Evolutionary conservation across 2,329 filamentous ascomycete genomes (phyloP).

Genomic region (Acephala macrosclerotiorum): DNA sequence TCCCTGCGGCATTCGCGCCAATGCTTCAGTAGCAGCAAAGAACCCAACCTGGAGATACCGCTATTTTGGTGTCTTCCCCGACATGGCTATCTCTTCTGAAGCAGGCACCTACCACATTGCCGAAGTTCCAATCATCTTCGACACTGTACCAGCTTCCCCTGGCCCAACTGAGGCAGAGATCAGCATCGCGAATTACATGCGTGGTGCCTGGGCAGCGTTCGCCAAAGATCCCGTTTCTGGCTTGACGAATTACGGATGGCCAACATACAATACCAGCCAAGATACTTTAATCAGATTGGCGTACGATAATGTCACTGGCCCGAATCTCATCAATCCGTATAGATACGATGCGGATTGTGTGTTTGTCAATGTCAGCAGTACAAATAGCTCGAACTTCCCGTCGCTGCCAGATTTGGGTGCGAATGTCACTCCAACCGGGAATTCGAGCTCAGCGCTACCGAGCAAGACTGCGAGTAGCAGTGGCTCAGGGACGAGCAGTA

Average conservation of each 20-base stretch:
- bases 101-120: conserved; percentile 46
- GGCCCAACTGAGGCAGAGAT: conserved; percentile 41
- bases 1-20: conserved; percentile 41
- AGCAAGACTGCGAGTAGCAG: not conserved
- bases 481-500: not conserved
- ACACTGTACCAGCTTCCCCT: conserved; percentile 35
- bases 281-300: conserved; percentile 41
- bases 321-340: conserved; percentile 39
- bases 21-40: conserved; percentile 35
- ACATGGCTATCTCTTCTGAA: conserved; percentile 42
- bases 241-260: conserved; percentile 44
- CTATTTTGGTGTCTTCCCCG: conserved; percentile 48
- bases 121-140: conserved; percentile 46
- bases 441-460: not conserved
- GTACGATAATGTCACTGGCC: conserved; percentile 40
- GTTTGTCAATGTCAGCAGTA: conserved; percentile 33
- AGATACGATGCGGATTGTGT: conserved; percentile 40
- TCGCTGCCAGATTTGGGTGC: conserved; percentile 29
- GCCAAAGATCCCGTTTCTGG: conserved; percentile 48
- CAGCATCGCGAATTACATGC: conserved; percentile 45
- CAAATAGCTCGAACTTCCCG: conserved; percentile 13
- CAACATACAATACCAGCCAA: conserved; percentile 33
- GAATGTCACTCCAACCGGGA: conserved; percentile 23
- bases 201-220: conserved; percentile 50
- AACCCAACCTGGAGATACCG: conserved; percentile 49